Evolutionary conservation across 2,329 filamentous ascomycete genomes (phyloP), one percentile per base, ranked within the genome.

Genomic region (Venturia aucupariae): DNA sequence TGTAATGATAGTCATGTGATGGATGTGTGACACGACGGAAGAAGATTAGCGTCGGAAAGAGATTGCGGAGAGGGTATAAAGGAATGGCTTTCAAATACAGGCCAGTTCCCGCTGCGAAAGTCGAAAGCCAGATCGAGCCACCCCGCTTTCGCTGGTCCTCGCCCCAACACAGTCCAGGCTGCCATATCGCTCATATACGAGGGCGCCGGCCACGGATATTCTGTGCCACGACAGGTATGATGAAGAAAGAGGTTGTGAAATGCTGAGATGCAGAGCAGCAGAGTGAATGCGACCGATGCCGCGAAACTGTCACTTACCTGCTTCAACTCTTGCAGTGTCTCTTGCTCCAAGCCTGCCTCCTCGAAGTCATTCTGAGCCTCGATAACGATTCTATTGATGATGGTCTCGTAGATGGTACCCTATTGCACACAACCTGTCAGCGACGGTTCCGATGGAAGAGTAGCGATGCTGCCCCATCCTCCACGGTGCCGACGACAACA

Each of bases 351-450:
- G 71, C 94, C 94, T 70, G 89, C 91, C 79, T 99, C 94, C 76
- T 99, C 94, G 75, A 99, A 97, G 78, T 97, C 94, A 73, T 93
- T 90, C 73, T 90, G 85, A 72, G 93, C 97, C 69, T 75, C 73
- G 61, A 71, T 69, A 66, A 80, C 74, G 66, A 81, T 79, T 71
- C 90, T 89, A 71, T 93, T 88, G 77, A 97, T 90, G 74, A 99
- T 92, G 79, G 94, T 90, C 76, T 87, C 82, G 77, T 97, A 99
- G 72, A 97, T 88, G 69, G 80, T 79, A 72, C 94, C 94, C 80
- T 86, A 62, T 27, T 27, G 60, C 41, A n/a, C n/a, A 59, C 4
- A 64, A 17, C 35, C n/a, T 55, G 46, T 64, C 38, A 57, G 62
- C 62, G 57, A 24, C 41, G 35, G 42, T 46, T 48, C 35, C 22